Percentiles rank a stretch among this genome's conserved stretches.
These are phyloP conservation scores for Lipomyces orientalis DNA, from an alignment of 805 yeast species.

Conservation along the genomic window DNA sequence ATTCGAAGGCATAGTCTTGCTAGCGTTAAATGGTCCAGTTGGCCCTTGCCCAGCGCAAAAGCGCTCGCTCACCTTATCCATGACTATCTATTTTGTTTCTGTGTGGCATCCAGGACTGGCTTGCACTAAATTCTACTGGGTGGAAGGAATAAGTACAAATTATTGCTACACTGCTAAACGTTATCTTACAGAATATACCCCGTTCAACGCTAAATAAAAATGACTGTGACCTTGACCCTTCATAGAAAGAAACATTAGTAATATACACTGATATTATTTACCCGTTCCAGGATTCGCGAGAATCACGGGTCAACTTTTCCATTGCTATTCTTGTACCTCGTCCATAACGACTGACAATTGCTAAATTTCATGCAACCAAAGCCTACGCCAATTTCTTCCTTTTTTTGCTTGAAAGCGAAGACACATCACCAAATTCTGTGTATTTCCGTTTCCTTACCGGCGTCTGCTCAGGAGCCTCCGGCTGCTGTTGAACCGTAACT, in stretches of 20 bases:
- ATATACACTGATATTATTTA: background rate
- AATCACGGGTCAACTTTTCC: background rate
- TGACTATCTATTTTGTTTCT: too few relatives aligned
- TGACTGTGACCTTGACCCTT: background rate
- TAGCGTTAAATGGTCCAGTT: background rate
- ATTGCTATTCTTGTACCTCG: too few relatives aligned
- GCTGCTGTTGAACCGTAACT: background rate
- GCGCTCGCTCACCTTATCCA: too few relatives aligned
- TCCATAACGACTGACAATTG: background rate
- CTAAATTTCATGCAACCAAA: background rate
- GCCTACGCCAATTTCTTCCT: background rate
- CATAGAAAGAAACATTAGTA: background rate
- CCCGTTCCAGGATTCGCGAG: background rate
- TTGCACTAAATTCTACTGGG: too few relatives aligned
- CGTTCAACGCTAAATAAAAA: background rate
- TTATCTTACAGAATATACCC: background rate
- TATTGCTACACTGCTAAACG: background rate
- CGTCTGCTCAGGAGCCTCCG: background rate
- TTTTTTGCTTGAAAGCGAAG: background rate
- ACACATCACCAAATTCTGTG: background rate
- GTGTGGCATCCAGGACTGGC: background rate
- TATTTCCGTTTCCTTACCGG: background rate
- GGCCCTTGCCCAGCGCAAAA: background rate
- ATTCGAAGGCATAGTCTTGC: background rate
- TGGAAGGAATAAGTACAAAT: too few relatives aligned